Evolutionary conservation across 768 basidiomycete species (phyloP).

Genomic region (Cantharellus anzutake): DNA sequence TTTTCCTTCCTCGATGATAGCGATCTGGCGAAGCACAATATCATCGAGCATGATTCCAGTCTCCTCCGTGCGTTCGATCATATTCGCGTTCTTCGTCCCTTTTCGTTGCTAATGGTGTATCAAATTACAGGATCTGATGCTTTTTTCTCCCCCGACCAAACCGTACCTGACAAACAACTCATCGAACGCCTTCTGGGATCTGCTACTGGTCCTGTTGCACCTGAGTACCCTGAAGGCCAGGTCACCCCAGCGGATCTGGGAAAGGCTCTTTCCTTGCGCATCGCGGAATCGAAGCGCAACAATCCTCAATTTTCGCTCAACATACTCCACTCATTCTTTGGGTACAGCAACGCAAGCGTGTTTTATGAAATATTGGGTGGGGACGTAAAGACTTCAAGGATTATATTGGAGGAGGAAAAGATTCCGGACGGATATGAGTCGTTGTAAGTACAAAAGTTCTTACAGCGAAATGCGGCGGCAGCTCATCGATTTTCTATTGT

Average conservation of each 20-base stretch:
- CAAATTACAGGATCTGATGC: slow-evolving; percentile 32
- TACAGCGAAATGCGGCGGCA: no score
- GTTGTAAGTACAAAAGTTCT: neutral
- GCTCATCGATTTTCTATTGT: no score
- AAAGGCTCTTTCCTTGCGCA: slow-evolving; percentile 36
- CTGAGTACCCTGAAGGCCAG: slow-evolving; percentile 31
- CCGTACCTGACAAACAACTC: slow-evolving; percentile 31
- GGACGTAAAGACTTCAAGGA: slow-evolving; percentile 32
- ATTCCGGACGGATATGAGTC: slow-evolving; percentile 58
- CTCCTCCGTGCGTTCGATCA: slow-evolving; percentile 7
- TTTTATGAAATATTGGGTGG: slow-evolving; percentile 52
- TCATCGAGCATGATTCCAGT: slow-evolving; percentile 11
- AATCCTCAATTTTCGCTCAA: slow-evolving; percentile 37
- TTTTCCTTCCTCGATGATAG: neutral
- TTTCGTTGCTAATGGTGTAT: neutral
- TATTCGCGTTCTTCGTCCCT: neutral
- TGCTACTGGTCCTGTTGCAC: slow-evolving; percentile 23
- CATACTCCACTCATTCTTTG: slow-evolving; percentile 38
- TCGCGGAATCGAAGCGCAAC: slow-evolving; percentile 29
- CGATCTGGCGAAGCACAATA: slow-evolving; percentile 4
- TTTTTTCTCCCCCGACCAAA: slow-evolving; percentile 31
- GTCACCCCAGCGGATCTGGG: slow-evolving; percentile 44
- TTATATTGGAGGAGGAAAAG: slow-evolving; percentile 44
- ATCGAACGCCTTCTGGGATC: slow-evolving; percentile 16
- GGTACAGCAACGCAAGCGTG: slow-evolving; percentile 20